phyloP scores from a whole-genome alignment of 1,284 basidiomycete species.

The Trichosporon inkin region DNA sequence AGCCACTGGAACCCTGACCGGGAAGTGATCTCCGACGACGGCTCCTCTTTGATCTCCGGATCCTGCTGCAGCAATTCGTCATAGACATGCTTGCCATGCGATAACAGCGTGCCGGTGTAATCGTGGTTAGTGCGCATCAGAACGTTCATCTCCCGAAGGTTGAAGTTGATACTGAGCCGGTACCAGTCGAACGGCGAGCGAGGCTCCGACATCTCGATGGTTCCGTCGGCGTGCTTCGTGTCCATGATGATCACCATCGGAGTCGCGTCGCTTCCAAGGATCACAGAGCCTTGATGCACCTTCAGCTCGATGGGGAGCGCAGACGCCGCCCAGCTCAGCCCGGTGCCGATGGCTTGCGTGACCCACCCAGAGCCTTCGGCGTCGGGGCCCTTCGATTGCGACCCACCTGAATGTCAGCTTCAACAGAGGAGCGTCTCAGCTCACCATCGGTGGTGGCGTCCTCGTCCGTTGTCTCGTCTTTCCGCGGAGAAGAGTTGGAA shows the following conservation, averaged over 20 bases:
- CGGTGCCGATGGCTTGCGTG: constrained; percentile 8
- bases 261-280: constrained; percentile 77
- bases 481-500: constrained; percentile 1
- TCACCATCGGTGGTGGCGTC: not conserved
- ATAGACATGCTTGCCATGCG: constrained; percentile 63
- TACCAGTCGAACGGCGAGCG: constrained; percentile 73
- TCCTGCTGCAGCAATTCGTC: constrained; percentile 57
- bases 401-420: not conserved
- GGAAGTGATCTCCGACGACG: constrained; percentile 39
- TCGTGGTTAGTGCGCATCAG: constrained; percentile 71
- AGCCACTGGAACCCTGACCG: constrained; percentile 41
- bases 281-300: constrained; percentile 67
- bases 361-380: not conserved
- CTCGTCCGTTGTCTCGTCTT: not conserved
- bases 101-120: constrained; percentile 63
- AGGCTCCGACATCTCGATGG: constrained; percentile 70
- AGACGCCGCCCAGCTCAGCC: constrained; percentile 31
- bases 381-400: not conserved
- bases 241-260: constrained; percentile 73
- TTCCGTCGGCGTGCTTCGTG: constrained; percentile 67
- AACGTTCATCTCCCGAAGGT: constrained; percentile 62
- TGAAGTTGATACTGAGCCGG: constrained; percentile 69
- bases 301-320: constrained; percentile 74
- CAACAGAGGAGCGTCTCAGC: not conserved
- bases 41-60: constrained; percentile 31